A percentile compares a stretch with the other conserved stretches of the same genome.
Evolutionary conservation across 805 yeast species (phyloP).

Genomic region (Teunomyces panamensis): DNA sequence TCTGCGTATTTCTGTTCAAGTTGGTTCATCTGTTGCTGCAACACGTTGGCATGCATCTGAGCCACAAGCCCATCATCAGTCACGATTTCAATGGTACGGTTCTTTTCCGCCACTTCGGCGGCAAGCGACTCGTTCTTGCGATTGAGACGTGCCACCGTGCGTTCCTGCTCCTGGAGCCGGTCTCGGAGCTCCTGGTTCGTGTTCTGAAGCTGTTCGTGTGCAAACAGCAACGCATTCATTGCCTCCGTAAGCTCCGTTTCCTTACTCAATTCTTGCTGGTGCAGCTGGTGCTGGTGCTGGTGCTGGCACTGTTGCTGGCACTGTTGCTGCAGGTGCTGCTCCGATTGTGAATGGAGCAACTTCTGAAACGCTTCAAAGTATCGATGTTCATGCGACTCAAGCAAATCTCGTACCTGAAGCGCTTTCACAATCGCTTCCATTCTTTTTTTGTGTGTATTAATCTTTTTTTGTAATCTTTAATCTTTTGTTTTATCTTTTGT

Average conservation of each 20-base stretch:
- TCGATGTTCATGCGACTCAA: slow-evolving; percentile 29
- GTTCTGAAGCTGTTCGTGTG: slow-evolving; percentile 3
- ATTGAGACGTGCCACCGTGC: slow-evolving; percentile 14
- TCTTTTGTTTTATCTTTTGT: not conserved
- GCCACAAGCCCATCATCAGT: slow-evolving; percentile 66
- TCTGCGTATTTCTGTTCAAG: slow-evolving; percentile 14
- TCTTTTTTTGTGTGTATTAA: not conserved
- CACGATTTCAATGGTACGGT: slow-evolving; percentile 54
- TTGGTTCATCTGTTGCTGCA: slow-evolving; percentile 34
- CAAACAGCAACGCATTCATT: slow-evolving; percentile 6
- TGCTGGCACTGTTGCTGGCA: no score
- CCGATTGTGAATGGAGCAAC: slow-evolving; percentile 16
- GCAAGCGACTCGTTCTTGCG: slow-evolving; percentile 20
- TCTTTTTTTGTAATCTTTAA: not conserved
- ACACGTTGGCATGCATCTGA: slow-evolving; percentile 55
- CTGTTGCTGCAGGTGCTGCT: slow-evolving; percentile 4
- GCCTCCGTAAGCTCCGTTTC: not conserved
- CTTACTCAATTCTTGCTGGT: not conserved
- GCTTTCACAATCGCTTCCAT: slow-evolving; percentile 21
- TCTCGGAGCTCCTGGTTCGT: slow-evolving; percentile 1
- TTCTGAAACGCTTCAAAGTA: slow-evolving; percentile 34
- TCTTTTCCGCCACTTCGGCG: slow-evolving; percentile 42
- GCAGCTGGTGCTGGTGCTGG: slow-evolving; percentile 3
- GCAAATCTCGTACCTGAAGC: slow-evolving; percentile 27
- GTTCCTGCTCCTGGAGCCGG: slow-evolving; percentile 15